phyloP scores from a whole-genome alignment of 2,329 filamentous ascomycete genomes.

The Penicillium sp. region DNA sequence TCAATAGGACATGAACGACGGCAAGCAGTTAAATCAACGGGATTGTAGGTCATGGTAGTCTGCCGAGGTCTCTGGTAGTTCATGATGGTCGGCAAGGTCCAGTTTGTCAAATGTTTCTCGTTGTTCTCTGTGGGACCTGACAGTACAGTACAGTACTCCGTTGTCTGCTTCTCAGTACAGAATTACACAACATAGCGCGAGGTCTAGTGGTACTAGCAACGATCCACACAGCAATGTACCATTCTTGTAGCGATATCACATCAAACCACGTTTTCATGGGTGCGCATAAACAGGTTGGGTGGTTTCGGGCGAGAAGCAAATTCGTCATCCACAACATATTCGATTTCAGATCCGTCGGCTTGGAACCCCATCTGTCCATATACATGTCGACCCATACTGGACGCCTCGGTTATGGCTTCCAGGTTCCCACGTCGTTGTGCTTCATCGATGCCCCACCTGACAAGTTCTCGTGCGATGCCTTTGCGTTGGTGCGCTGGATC shows the following conservation, averaged over 20 bases:
- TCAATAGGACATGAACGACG: too few species aligned
- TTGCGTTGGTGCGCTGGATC: constrained; percentile 53
- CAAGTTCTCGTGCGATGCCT: constrained; percentile 46
- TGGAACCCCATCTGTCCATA: constrained; percentile 50
- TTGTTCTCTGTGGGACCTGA: not conserved
- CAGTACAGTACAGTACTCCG: not conserved
- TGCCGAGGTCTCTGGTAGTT: not conserved
- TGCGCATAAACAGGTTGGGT: constrained; percentile 51
- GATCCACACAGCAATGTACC: not conserved
- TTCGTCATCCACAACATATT: constrained; percentile 46
- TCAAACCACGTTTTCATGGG: constrained; percentile 8
- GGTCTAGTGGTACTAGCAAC: not conserved
- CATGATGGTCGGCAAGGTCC: not conserved
- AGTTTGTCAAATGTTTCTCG: not conserved
- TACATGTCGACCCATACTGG: constrained; percentile 48
- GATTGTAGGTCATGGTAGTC: not conserved
- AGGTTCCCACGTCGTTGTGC: constrained; percentile 41
- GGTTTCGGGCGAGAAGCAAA: constrained; percentile 37
- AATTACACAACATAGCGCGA: not conserved
- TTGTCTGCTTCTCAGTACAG: not conserved
- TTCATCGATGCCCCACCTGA: constrained; percentile 44
- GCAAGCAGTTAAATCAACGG: not conserved
- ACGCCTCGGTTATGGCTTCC: constrained; percentile 49
- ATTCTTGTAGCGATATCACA: not conserved
- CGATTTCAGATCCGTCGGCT: constrained; percentile 42